A percentile compares a stretch with the other conserved stretches of the same genome.
Evolutionary conservation across 768 basidiomycete species (phyloP).

Genomic region (Tephrocybe sp.): DNA sequence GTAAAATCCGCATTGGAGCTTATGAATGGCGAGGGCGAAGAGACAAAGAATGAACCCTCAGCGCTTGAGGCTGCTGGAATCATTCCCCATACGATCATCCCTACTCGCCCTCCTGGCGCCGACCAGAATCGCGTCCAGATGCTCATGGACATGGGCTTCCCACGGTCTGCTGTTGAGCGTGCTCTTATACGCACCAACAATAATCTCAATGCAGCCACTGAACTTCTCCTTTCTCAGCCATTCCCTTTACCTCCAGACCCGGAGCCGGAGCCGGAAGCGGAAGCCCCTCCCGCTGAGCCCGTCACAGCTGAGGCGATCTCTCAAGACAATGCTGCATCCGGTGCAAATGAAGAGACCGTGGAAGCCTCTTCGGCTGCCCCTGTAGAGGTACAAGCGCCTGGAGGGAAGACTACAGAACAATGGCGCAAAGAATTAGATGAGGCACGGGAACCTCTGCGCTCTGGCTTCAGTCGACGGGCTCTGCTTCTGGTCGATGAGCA

Average conservation of each 20-base stretch:
- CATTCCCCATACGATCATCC: slow-evolving; percentile 20
- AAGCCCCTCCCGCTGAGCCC: slow-evolving; percentile 16
- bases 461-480: slow-evolving; percentile 63
- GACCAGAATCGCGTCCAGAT: slow-evolving; percentile 81
- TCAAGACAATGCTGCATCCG: slow-evolving; percentile 26
- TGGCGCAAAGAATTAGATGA: slow-evolving; percentile 65
- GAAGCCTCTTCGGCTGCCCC: slow-evolving; percentile 18
- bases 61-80: slow-evolving; percentile 25
- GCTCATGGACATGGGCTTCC: slow-evolving; percentile 96
- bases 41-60: slow-evolving; percentile 45
- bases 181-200: slow-evolving; percentile 85
- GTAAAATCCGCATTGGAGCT: slow-evolving; percentile 80
- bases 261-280: slow-evolving; percentile 33
- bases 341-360: slow-evolving; percentile 21
- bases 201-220: slow-evolving; percentile 86
- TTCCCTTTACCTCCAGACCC: slow-evolving; percentile 74
- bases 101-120: slow-evolving; percentile 43
- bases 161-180: slow-evolving; percentile 79
- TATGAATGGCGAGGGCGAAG: slow-evolving; percentile 79
- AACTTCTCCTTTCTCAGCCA: slow-evolving; percentile 80
- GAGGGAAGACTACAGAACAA: slow-evolving; percentile 55
- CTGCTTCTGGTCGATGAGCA: slow-evolving; percentile 83
- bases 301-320: slow-evolving; percentile 17
- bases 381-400: slow-evolving; percentile 10
- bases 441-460: slow-evolving; percentile 62